Base-by-base conservation (phyloP, 305 asterid genomes). In the Fraxinus ornus region DNA sequence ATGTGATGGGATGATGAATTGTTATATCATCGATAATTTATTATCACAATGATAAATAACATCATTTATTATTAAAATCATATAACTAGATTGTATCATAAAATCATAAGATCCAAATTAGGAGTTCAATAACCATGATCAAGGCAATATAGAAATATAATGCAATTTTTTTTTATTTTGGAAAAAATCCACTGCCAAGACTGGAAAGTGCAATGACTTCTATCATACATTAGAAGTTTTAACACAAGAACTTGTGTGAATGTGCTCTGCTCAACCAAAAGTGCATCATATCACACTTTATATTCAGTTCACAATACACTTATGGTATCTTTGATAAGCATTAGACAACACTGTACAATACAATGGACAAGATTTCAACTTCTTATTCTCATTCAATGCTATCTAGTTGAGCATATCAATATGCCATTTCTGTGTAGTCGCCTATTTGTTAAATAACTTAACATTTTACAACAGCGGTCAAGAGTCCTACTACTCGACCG, bases 241-340 rank as follows among this genome's bases (percentile, higher is more conserved):
- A 5, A 19, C 66, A 17, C 66, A n/a, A 35, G 30, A 47, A 84
- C 47, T 72, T 19, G 87, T 77, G 39, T 35, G 39, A 37, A 78
- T 44, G 19, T 78, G 79, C 66, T 60, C 71, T 78, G 79, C 55
- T 62, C 60, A 19, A 36, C 37, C 17, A 68, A 81, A 47, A 74
- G 35, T 3, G 55, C 36, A 66, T 26, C 6, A 3, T 10, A 5
- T 26, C n/a, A 9, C n/a, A 66, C 32, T 28, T 19, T 21, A 7
- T 4, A 24, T 64, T 64, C 72, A 64, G 0, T 21, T 64, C 5
- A 21, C 9, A 22, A 62, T 62, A 62, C 32, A 22, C 73, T 22
- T 22, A 0, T 22, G 73, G 73, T 0, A 64, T 64, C 9, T 19
- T 22, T 24, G 72, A 2, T 64, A 7, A 1, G 1, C 44, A 39